These are phyloP conservation scores for Fraxinus paxiana DNA, from an alignment of 305 asterid genomes.

Conservation along the genomic window DNA sequence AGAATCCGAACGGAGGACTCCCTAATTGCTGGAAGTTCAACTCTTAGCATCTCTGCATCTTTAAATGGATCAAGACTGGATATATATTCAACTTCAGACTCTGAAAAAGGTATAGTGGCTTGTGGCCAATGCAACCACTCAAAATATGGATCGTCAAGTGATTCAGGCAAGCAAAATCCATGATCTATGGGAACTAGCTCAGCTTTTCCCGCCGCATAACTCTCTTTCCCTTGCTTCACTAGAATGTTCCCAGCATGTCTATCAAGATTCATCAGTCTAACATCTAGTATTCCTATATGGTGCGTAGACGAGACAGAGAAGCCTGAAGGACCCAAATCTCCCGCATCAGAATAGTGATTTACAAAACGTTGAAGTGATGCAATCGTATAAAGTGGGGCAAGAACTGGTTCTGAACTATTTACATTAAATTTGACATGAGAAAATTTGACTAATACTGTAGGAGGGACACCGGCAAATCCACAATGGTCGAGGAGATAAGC, in stretches of 20 bases:
- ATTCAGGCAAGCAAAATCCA: constrained; percentile 80
- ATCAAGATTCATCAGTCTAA: constrained; percentile 74
- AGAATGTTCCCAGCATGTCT: constrained; percentile 86
- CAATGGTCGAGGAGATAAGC: constrained; percentile 79
- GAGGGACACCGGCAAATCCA: constrained; percentile 76
- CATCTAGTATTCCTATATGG: constrained; percentile 70
- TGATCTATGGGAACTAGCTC: constrained; percentile 86
- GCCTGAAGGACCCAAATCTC: constrained; percentile 77
- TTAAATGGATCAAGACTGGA: constrained; percentile 61
- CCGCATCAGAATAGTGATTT: constrained; percentile 70
- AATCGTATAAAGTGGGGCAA: constrained; percentile 42
- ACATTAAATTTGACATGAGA: constrained; percentile 52
- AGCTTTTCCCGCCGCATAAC: constrained; percentile 40
- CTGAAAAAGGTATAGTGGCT: constrained; percentile 72
- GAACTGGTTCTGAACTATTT: constrained; percentile 32
- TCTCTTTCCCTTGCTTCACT: constrained; percentile 53
- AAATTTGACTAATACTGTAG: constrained; percentile 67
- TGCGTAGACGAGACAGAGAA: constrained; percentile 68
- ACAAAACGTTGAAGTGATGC: constrained; percentile 76
- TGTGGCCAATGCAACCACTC: constrained; percentile 94
- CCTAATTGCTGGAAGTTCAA: constrained; percentile 54
- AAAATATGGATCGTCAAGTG: constrained; percentile 78
- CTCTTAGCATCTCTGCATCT: constrained; percentile 63
- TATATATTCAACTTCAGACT: constrained; percentile 61
- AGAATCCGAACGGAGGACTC: constrained; percentile 73